Evolutionary conservation across 2,329 filamentous ascomycete species (phyloP), one percentile per base, ranked within the genome.

Genomic region (Truncatella angustata): DNA sequence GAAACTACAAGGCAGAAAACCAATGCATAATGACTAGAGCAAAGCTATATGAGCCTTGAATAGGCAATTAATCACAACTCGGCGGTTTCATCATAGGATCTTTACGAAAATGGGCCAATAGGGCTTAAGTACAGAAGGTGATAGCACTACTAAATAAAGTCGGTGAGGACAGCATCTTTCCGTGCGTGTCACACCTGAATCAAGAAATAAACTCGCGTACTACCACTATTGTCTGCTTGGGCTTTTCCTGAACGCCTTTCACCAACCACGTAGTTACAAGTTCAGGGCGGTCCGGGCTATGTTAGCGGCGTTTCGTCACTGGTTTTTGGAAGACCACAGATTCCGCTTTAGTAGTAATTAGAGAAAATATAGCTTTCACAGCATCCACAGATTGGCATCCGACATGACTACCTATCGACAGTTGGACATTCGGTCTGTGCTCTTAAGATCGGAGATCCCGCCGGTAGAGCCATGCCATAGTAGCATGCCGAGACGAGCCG

Each of bases 191-290:
- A 49, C 45, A 18, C 10, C 37, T 12, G 28, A 49, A 49, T 23
- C 45, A 37, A 49, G 45, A 49, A 49, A 49, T 37, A 49, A 6
- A 46, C 24, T 49, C 45, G 45, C 24, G 45, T 39, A 16, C 34
- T 14, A 49, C 45, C 32, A 36, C 20, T n/a, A n/a, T 14, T 46
- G n/a, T 30, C 18, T 26, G 5, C 11, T 11, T 23, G 24, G 23
- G 21, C 28, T 9, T 32, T 32, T 9, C 7, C 28, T 32, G 7
- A 32, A 14, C 14, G 28, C 28, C 28, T 7, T 32, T 32, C 28
- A 32, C 28, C 28, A 32, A 32, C 7, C 28, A 32, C 28, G 14
- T 32, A 32, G 28, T 7, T 2, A 32, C 14, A 14, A 9, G 12
- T 9, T 32, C 28, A 32, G 28, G 14, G 14, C 7, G 28, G 14